Percentiles rank a stretch among this genome's conserved stretches.
Evolutionary conservation across 2,329 filamentous ascomycete species (phyloP).

Genomic region (Sclerotinia minor): DNA sequence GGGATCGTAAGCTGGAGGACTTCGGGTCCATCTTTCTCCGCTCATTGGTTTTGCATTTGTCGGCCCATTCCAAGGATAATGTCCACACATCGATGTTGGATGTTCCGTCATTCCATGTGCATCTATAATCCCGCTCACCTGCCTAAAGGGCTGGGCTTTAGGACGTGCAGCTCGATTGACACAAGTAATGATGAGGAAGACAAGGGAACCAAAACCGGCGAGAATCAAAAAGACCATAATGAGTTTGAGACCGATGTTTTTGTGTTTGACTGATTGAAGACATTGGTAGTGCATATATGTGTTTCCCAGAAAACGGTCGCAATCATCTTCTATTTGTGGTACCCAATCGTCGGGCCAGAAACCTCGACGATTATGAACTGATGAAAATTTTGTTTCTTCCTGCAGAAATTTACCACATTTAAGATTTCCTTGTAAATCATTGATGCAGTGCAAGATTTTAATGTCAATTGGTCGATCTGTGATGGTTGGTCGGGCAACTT

Average conservation of each 20-base stretch:
- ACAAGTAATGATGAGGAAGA: constrained; percentile 21
- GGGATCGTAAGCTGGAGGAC: constrained; percentile 7
- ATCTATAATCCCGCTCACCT: background rate
- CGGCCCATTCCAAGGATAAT: background rate
- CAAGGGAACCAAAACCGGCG: constrained; percentile 4
- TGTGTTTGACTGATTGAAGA: constrained; percentile 1
- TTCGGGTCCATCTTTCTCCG: background rate
- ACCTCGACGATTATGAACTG: constrained; percentile 1
- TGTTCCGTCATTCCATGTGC: background rate
- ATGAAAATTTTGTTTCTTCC: background rate
- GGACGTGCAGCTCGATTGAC: constrained; percentile 6
- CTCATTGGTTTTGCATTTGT: background rate
- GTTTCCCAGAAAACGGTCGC: constrained; percentile 1
- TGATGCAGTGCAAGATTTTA: background rate
- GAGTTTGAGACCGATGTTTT: constrained; percentile 19
- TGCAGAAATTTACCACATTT: background rate
- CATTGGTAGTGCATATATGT: constrained; percentile 13
- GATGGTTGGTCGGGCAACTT: background rate
- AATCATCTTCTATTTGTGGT: constrained; percentile 16
- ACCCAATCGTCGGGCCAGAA: constrained; percentile 20
- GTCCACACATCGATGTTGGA: background rate
- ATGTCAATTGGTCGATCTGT: background rate
- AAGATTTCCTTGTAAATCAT: background rate
- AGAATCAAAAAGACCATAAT: constrained; percentile 16
- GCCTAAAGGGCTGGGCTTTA: constrained; percentile 5